A percentile compares a stretch with the other conserved stretches of the same genome.
These are phyloP conservation scores for Mariannaea elegans DNA, from an alignment of 2,329 filamentous ascomycete species.

Conservation along the genomic window DNA sequence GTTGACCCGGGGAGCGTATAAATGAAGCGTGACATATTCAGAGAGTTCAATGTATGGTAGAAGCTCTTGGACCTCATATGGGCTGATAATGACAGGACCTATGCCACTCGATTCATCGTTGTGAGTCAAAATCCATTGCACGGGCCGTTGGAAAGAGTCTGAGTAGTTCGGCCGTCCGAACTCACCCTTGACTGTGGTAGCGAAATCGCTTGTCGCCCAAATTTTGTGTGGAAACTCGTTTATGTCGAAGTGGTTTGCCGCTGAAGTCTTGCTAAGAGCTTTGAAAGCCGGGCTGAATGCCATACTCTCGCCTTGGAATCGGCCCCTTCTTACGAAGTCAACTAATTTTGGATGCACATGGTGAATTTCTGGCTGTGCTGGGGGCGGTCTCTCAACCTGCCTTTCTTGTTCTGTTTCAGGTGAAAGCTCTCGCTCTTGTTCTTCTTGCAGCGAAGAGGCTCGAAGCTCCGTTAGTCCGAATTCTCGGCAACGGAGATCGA, in stretches of 20 bases:
- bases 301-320: not conserved
- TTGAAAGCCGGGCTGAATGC: constrained; percentile 30
- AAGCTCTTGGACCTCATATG: constrained; percentile 66
- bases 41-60: constrained; percentile 49
- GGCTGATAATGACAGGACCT: constrained; percentile 55
- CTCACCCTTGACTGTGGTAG: constrained; percentile 4
- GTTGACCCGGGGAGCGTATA: constrained; percentile 59
- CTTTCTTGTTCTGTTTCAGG: constrained; percentile 71
- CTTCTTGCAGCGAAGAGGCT: constrained; percentile 59
- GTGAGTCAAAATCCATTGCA: constrained; percentile 35
- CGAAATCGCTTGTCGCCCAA: constrained; percentile 32
- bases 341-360: constrained; percentile 53
- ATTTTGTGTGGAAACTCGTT: constrained; percentile 23
- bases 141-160: constrained; percentile 34
- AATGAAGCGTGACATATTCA: constrained; percentile 52
- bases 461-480: constrained; percentile 24
- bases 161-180: constrained; percentile 7
- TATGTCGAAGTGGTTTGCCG: constrained; percentile 31
- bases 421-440: constrained; percentile 74
- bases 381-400: constrained; percentile 58
- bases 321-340: constrained; percentile 7
- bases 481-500: constrained; percentile 3
- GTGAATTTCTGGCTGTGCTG: constrained; percentile 49
- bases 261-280: constrained; percentile 23
- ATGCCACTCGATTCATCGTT: fast-evolving